These are phyloP conservation scores for Myxozyma neotropica DNA, from an alignment of 805 yeast species.

Conservation along the genomic window DNA sequence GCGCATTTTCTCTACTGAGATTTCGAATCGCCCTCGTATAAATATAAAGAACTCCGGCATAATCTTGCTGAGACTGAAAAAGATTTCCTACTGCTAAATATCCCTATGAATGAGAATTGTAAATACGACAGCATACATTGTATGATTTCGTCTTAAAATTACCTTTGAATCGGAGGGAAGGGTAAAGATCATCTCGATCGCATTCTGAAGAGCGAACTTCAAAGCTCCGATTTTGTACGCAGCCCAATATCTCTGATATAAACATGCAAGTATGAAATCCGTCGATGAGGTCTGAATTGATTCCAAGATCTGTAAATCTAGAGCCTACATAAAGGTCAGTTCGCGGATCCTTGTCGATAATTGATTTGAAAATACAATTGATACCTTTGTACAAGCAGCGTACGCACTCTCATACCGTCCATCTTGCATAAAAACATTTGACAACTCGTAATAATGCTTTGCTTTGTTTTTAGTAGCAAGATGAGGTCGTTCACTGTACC, in stretches of 20 bases:
- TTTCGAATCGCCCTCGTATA: slow-evolving; percentile 3
- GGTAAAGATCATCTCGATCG: slow-evolving; percentile 5
- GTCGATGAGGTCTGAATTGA: too few species aligned
- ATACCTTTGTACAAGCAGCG: slow-evolving; percentile 12
- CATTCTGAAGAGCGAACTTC: slow-evolving; percentile 10
- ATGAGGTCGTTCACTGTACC: neutral
- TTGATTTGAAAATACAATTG: neutral
- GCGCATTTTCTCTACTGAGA: neutral
- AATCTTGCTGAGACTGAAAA: slow-evolving; percentile 5
- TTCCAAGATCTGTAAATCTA: neutral
- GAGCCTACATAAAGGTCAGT: neutral
- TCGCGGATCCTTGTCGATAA: neutral
- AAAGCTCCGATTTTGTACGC: slow-evolving; percentile 9
- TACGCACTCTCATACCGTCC: slow-evolving; percentile 11
- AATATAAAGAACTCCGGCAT: neutral
- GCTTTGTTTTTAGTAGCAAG: neutral
- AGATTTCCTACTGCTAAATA: slow-evolving; percentile 3
- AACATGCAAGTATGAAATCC: neutral
- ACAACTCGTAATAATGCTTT: neutral
- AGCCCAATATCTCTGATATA: slow-evolving; percentile 5
- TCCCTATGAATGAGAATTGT: neutral
- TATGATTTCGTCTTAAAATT: neutral
- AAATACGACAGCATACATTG: too few species aligned
- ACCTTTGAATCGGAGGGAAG: slow-evolving; percentile 1
- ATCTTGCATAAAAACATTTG: neutral